Evolutionary conservation across 169 alveolate genomes (phyloP).

Genomic region (Prorocentrum cordatum): DNA sequence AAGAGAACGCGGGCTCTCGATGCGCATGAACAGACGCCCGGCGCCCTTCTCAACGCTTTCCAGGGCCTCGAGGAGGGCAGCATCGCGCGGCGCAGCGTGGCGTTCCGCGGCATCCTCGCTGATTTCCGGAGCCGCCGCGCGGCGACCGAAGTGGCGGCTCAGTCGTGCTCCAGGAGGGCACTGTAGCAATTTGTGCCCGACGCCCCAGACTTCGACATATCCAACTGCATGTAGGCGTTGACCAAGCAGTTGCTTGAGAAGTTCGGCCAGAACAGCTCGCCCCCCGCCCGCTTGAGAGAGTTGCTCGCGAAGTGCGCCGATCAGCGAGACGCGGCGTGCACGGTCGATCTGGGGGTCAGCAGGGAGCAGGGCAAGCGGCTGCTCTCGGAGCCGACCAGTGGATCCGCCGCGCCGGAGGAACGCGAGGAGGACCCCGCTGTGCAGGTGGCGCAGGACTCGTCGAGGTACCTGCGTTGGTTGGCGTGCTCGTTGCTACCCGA

Average conservation of each 20-base stretch:
- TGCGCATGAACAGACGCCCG: too few species aligned
- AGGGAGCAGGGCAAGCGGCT: not conserved
- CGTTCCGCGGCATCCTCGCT: not conserved
- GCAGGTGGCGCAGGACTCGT: too few species aligned
- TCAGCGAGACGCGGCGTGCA: not conserved
- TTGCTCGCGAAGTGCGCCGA: not conserved
- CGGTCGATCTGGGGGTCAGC: not conserved
- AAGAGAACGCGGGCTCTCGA: too few species aligned
- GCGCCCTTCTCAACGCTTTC: too few species aligned
- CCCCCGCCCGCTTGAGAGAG: not conserved
- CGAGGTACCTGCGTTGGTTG: too few species aligned
- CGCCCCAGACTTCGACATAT: slow-evolving; percentile 6
- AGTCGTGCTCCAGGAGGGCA: not conserved
- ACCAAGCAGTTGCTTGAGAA: not conserved
- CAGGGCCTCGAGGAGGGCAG: too few species aligned
- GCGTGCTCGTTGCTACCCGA: too few species aligned
- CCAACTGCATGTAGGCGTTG: not conserved
- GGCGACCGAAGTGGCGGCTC: not conserved
- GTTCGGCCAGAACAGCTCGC: not conserved
- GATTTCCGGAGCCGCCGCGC: not conserved
- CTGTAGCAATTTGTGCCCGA: not conserved
- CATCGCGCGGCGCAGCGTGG: too few species aligned
- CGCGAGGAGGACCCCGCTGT: too few species aligned
- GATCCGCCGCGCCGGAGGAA: not conserved
- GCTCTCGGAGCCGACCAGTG: not conserved